These are phyloP conservation scores for Cryptococcus floricola DNA, from an alignment of 1,284 basidiomycete genomes.

Conservation along the genomic window DNA sequence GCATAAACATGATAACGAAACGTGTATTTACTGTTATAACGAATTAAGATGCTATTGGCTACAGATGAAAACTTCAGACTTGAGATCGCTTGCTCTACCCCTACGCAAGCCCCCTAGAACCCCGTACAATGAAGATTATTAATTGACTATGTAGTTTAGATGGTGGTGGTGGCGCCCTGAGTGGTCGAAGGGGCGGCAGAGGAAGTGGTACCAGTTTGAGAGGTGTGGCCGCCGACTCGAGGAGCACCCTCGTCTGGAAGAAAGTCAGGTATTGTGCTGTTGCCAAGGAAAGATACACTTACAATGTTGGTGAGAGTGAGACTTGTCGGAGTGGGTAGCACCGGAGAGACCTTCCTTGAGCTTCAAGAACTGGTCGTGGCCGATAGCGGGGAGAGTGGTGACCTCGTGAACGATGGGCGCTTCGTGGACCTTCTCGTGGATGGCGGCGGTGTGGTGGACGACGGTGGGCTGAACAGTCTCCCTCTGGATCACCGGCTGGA, in stretches of 20 bases:
- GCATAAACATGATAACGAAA: no score
- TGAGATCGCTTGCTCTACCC: no score
- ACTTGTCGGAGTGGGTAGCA: constrained; percentile 30
- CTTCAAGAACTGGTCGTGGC: constrained; percentile 41
- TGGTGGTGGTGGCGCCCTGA: no score
- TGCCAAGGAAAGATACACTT: neutral
- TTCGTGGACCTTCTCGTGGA: constrained; percentile 46
- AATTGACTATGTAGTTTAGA: no score
- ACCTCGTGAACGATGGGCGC: constrained; percentile 43
- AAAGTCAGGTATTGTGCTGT: neutral
- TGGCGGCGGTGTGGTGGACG: constrained; percentile 45
- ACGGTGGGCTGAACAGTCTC: constrained; percentile 46
- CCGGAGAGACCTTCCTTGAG: constrained; percentile 23
- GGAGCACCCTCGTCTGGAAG: constrained; percentile 34
- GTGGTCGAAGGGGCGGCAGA: no score
- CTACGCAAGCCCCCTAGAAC: no score
- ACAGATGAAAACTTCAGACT: neutral
- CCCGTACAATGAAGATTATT: no score
- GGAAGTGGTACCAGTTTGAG: no score
- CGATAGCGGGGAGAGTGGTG: constrained; percentile 40
- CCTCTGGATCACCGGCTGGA: constrained; percentile 47
- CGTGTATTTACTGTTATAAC: no score
- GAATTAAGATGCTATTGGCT: neutral
- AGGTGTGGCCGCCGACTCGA: constrained; percentile 21
- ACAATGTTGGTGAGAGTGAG: constrained; percentile 44